Base-by-base conservation (phyloP, 495 filamentous ascomycete genomes). In the Xylona heveae region DNA sequence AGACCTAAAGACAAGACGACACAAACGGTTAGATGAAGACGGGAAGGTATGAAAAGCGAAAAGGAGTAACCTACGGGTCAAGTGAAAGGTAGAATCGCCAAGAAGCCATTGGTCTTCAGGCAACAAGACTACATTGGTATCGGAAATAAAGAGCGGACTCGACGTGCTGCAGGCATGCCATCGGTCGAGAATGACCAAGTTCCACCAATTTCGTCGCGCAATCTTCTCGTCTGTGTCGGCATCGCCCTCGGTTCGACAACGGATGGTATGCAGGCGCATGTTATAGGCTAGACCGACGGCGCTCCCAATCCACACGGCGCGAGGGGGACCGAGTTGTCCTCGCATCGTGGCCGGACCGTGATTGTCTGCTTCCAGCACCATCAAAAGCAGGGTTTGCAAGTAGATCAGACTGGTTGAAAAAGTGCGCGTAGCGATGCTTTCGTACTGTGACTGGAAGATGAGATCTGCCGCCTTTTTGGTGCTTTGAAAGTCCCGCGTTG, bases 131-230 rank as follows among this genome's bases (percentile, higher is more conserved):
- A 75, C 58, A 38, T 55, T 71, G 18, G 60, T 56, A 34, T 83
- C 70, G 8, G 56, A 58, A 36, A 81, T 65, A 26, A 67, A 47
- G 3, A 62, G 34, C 6, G 68, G 63, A 31, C 47, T 63, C 7
- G 67, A 68, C 1, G 66, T 73, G 42, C 68, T 72, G 24, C 73
- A 59, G 10, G 77, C 68, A 43, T 81, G 68, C 71, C 73, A 85
- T 19, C 78, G 66, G 34, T 79, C 71, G 36, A 91, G 51, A 42
- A 78, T 67, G 28, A 74, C 61, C 33, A 88, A 49, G 1, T 70
- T 63, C 52, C 74, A 78, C 76, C 78, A 91, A 29, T 66, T 66
- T 23, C 78, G 66, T 34, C 78, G 53, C 2, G 63, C 65, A 17
- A 85, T 59, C 19, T 71, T 71, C 31, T 75, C 68, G 32, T 78